These are phyloP conservation scores for Boechera stricta DNA, from an alignment of 345 rosid genomes.

Conservation along the genomic window DNA sequence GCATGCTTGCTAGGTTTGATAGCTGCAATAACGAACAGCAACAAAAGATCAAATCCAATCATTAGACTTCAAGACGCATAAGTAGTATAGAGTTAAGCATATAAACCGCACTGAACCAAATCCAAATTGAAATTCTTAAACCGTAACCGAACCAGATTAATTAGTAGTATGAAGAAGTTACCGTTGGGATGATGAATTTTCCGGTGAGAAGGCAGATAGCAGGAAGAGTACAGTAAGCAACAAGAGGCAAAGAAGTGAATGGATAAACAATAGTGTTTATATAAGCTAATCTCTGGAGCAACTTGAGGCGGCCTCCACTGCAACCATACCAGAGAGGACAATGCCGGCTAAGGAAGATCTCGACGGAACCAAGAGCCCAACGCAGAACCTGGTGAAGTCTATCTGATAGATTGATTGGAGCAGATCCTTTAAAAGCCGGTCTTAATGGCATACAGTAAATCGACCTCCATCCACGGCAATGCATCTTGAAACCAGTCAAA, in stretches of 20 bases:
- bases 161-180: constrained; percentile 40
- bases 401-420: constrained; percentile 97
- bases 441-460: constrained; percentile 95
- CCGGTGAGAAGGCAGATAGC: constrained; percentile 98
- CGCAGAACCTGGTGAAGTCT: constrained; percentile 93
- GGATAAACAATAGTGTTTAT: constrained; percentile 95
- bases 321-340: constrained; percentile 97
- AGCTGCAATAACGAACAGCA: constrained; percentile 54
- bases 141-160: not conserved
- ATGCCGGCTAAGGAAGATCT: constrained; percentile 94
- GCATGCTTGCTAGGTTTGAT: constrained; percentile 83
- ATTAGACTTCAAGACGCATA: not conserved
- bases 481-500: constrained; percentile 97
- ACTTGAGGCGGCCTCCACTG: constrained; percentile 95
- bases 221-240: constrained; percentile 90
- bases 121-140: not conserved
- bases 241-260: constrained; percentile 93
- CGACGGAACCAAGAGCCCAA: constrained; percentile 98
- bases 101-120: not conserved
- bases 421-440: constrained; percentile 98
- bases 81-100: not conserved
- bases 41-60: not conserved
- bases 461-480: constrained; percentile 99
- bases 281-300: constrained; percentile 91
- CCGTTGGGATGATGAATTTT: constrained; percentile 96